Conservation (phyloP, 2,329 filamentous ascomycete species). For the Dothideomycetes sp. region DNA sequence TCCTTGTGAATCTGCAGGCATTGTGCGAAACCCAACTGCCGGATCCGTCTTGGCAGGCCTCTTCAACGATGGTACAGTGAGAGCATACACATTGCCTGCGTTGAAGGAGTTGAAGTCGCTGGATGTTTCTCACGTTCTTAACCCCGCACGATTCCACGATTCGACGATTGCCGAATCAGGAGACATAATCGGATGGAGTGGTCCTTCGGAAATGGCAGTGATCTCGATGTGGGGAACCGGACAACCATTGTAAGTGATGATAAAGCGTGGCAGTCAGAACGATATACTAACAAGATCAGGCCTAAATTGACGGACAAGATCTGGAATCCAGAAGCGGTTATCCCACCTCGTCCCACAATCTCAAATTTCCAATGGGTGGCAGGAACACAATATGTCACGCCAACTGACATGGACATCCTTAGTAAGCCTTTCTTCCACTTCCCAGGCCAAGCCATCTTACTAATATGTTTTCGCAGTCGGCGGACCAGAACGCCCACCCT, state of each 20-base stretch:
- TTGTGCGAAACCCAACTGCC: conserved; percentile 61
- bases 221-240: conserved; percentile 79
- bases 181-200: conserved; percentile 78
- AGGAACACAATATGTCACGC: conserved; percentile 83
- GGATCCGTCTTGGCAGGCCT: conserved; percentile 74
- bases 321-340: conserved; percentile 63
- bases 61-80: conserved; percentile 71
- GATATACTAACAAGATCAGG: conserved; percentile 15
- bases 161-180: conserved; percentile 67
- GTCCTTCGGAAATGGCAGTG: conserved; percentile 74
- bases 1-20: conserved; percentile 70
- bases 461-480: conserved; percentile 42
- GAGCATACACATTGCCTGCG: conserved; percentile 78
- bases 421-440: conserved; percentile 32
- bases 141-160: conserved; percentile 61
- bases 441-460: conserved; percentile 18
- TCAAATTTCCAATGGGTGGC: conserved; percentile 95
- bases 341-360: conserved; percentile 81
- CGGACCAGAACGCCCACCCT: conserved; percentile 76
- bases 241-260: conserved; percentile 40
- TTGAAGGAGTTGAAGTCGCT: conserved; percentile 72
- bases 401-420: conserved; percentile 77
- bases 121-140: conserved; percentile 56
- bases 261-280: conserved; percentile 34
- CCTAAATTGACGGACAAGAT: conserved; percentile 57